Conservation (phyloP, 1,139 yeast genomes). For the Candida albicans region DNA sequence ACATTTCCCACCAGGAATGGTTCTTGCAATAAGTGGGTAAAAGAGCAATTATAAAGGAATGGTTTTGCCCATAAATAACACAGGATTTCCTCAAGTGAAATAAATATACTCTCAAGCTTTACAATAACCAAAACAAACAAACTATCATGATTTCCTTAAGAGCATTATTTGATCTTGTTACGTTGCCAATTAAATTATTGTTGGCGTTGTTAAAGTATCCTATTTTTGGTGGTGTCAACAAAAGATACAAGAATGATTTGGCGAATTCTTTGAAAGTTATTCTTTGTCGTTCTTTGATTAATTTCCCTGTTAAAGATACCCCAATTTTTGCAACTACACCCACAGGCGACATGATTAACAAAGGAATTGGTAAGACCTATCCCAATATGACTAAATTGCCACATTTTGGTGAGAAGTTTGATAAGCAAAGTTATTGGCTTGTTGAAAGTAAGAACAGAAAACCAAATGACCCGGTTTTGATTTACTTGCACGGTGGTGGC, state of each 20-base stretch:
- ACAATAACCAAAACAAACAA: too few relatives aligned
- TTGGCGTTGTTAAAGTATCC: slow-evolving; percentile 11
- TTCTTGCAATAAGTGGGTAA: too few relatives aligned
- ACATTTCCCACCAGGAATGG: too few relatives aligned
- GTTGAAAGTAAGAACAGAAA: slow-evolving; percentile 28
- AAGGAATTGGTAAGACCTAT: too few relatives aligned
- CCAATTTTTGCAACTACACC: too few relatives aligned
- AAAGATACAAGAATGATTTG: slow-evolving; percentile 7
- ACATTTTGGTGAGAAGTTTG: slow-evolving; percentile 17
- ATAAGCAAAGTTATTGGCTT: slow-evolving; percentile 37
- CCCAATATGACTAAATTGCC: too few relatives aligned
- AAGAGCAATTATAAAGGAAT: too few relatives aligned
- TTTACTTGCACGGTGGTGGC: slow-evolving; percentile 48
- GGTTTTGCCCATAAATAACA: too few relatives aligned
- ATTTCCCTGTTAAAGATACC: slow-evolving; percentile 11
- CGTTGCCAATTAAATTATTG: slow-evolving; percentile 10
- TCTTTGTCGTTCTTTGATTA: slow-evolving; percentile 3
- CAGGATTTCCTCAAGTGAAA: too few relatives aligned
- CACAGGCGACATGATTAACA: too few relatives aligned
- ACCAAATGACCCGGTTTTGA: slow-evolving; percentile 35
- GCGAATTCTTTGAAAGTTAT: slow-evolving; percentile 11
- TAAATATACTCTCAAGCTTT: too few relatives aligned
- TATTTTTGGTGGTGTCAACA: slow-evolving; percentile 12
- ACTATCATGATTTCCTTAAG: slow-evolving; percentile 8
- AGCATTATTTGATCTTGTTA: slow-evolving; percentile 6